A percentile compares a stretch with the other conserved stretches of the same genome.
These are phyloP conservation scores for Acidomyces sp. DNA, from an alignment of 495 filamentous ascomycete species.

Conservation along the genomic window DNA sequence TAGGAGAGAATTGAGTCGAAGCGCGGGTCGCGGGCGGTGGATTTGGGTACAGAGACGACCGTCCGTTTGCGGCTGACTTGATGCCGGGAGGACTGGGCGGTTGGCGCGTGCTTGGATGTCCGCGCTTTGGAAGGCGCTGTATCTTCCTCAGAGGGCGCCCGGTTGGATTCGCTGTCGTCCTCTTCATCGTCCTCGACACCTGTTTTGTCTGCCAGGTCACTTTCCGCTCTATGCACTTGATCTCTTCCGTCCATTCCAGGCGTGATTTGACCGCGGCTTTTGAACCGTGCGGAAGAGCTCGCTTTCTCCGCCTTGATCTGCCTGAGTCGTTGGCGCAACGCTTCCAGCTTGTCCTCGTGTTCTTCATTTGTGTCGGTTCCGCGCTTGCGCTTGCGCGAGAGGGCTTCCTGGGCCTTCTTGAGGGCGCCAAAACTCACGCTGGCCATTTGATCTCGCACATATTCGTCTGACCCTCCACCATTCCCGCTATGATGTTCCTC, in stretches of 20 bases:
- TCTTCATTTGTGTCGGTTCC: slow-evolving; percentile 26
- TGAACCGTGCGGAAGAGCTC: no score
- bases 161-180: slow-evolving; percentile 32
- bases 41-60: slow-evolving; percentile 44
- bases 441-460: slow-evolving; percentile 29
- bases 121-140: slow-evolving; percentile 29
- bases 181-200: slow-evolving; percentile 18
- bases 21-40: slow-evolving; percentile 65
- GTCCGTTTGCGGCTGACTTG: slow-evolving; percentile 68
- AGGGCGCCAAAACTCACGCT: slow-evolving; percentile 74
- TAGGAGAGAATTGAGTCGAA: slow-evolving; percentile 53
- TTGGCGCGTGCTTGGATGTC: slow-evolving; percentile 75
- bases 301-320: slow-evolving; percentile 22
- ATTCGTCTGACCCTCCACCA: no score
- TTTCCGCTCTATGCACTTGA: not conserved
- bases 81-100: slow-evolving; percentile 63
- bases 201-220: slow-evolving; percentile 2
- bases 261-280: no score
- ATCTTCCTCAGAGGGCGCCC: slow-evolving; percentile 19
- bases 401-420: slow-evolving; percentile 64
- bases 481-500: no score
- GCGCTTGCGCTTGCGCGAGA: slow-evolving; percentile 40
- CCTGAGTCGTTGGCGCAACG: slow-evolving; percentile 22
- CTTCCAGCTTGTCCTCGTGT: slow-evolving; percentile 26
- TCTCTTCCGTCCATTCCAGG: not conserved